Conservation (phyloP, 2,329 filamentous ascomycete species). For the Akanthomyces muscarius region DNA sequence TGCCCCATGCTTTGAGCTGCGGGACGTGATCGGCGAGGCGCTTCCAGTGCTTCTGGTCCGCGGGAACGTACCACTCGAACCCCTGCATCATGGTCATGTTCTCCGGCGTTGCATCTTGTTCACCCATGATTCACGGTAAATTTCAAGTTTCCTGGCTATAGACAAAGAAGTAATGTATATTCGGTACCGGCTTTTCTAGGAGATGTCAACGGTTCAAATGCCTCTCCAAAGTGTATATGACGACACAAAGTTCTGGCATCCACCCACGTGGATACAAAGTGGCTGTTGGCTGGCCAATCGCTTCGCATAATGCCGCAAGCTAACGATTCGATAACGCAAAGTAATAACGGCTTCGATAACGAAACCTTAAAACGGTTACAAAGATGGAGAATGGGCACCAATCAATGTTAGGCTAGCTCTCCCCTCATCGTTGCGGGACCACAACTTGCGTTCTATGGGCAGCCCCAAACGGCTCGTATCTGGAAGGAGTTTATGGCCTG, state of each 20-base stretch:
- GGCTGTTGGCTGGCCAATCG: constrained; percentile 1
- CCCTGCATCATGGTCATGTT: constrained; percentile 62
- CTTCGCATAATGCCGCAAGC: not conserved
- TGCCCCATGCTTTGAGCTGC: constrained; percentile 56
- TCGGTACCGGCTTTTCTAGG: not conserved
- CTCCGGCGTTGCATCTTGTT: constrained; percentile 31
- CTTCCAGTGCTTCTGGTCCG: constrained; percentile 59
- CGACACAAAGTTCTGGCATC: not conserved
- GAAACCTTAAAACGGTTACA: not conserved
- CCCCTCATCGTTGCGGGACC: no score
- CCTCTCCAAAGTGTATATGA: not conserved
- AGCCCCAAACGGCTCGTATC: no score
- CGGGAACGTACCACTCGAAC: constrained; percentile 71
- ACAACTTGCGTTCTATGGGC: no score
- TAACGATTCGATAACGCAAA: not conserved
- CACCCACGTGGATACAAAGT: not conserved
- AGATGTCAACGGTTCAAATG: not conserved
- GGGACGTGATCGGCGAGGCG: constrained; percentile 54
- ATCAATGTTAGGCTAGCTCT: no score
- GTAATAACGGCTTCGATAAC: not conserved
- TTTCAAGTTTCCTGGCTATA: not conserved
- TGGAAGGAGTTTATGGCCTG: no score
- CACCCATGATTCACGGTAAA: not conserved
- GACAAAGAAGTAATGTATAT: not conserved
- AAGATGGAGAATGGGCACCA: no score